A percentile compares a stretch with the other conserved stretches of the same genome.
Conservation (phyloP, 2,329 filamentous ascomycete genomes). For the Venturia carpophila region DNA sequence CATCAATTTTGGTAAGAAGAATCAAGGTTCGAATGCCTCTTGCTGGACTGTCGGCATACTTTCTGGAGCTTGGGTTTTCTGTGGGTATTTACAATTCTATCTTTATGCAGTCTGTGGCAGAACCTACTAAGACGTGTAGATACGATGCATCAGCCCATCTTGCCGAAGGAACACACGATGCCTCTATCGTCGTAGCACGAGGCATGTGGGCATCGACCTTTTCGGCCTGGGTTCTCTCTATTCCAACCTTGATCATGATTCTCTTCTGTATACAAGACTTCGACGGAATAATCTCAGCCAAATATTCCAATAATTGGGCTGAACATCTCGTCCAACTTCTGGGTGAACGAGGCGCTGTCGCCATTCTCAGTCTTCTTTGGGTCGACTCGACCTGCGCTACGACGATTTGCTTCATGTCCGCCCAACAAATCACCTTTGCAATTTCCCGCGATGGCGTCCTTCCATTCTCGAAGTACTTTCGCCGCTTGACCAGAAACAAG, state of each 20-base stretch:
- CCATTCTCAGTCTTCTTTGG: constrained; percentile 32
- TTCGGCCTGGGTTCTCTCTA: constrained; percentile 32
- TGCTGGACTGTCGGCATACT: constrained; percentile 33
- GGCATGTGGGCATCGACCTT: constrained; percentile 35
- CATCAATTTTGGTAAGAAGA: constrained; percentile 30
- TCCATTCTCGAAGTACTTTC: constrained; percentile 32
- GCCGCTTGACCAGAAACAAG: constrained; percentile 27
- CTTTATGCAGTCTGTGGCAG: background rate
- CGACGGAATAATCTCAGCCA: constrained; percentile 30
- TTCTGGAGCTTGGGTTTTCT: constrained; percentile 29
- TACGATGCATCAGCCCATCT: constrained; percentile 34
- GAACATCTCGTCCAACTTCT: constrained; percentile 34
- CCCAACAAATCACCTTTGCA: constrained; percentile 36
- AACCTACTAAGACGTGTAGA: constrained; percentile 26
- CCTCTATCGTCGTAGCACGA: constrained; percentile 31
- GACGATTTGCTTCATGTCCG: constrained; percentile 33
- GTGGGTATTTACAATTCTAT: constrained; percentile 18
- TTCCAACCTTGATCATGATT: constrained; percentile 34
- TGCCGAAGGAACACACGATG: constrained; percentile 34
- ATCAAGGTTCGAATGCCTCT: constrained; percentile 32
- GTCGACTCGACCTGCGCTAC: constrained; percentile 34
- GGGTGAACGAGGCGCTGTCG: constrained; percentile 30
- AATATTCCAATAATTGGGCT: constrained; percentile 35
- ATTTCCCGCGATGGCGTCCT: constrained; percentile 36
- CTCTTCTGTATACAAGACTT: constrained; percentile 38